Conservation (phyloP, 1,139 yeast genomes). For the Blastobotrys apis region DNA sequence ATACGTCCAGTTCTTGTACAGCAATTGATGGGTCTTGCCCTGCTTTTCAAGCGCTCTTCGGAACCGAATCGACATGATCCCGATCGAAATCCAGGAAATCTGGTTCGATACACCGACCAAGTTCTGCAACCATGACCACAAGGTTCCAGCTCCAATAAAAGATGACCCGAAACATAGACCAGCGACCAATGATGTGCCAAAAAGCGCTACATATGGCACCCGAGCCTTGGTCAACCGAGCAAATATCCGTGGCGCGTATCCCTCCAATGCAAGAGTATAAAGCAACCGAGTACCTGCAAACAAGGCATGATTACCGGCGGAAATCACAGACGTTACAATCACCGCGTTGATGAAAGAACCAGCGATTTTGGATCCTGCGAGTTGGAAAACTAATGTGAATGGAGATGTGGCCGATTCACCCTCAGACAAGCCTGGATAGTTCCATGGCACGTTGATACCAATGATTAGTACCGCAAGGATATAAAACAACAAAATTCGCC, state of each 20-base stretch:
- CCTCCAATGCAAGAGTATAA: constrained; percentile 46
- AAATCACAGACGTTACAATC: constrained; percentile 46
- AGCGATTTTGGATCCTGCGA: constrained; percentile 45
- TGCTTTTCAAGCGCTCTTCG: constrained; percentile 41
- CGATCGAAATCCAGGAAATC: constrained; percentile 57
- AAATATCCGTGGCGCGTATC: constrained; percentile 47
- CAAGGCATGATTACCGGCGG: constrained; percentile 51
- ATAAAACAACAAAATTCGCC: constrained; percentile 47
- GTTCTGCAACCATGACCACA: constrained; percentile 64
- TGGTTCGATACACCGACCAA: constrained; percentile 58
- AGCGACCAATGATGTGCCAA: constrained; percentile 42
- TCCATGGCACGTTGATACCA: constrained; percentile 46
- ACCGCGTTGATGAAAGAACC: constrained; percentile 51
- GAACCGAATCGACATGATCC: constrained; percentile 43
- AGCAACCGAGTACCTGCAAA: constrained; percentile 48
- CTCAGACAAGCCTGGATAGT: constrained; percentile 40
- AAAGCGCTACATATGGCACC: constrained; percentile 46
- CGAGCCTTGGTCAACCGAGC: constrained; percentile 43
- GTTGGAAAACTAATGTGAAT: constrained; percentile 58
- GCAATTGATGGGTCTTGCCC: constrained; percentile 28
- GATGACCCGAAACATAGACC: constrained; percentile 65
- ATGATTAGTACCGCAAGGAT: constrained; percentile 45
- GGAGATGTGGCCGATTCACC: constrained; percentile 54
- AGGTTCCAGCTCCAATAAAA: constrained; percentile 44
- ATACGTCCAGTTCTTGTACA: constrained; percentile 50